Evolutionary conservation across 768 basidiomycete genomes (phyloP).

Genomic region (Suillus cothurnatus): DNA sequence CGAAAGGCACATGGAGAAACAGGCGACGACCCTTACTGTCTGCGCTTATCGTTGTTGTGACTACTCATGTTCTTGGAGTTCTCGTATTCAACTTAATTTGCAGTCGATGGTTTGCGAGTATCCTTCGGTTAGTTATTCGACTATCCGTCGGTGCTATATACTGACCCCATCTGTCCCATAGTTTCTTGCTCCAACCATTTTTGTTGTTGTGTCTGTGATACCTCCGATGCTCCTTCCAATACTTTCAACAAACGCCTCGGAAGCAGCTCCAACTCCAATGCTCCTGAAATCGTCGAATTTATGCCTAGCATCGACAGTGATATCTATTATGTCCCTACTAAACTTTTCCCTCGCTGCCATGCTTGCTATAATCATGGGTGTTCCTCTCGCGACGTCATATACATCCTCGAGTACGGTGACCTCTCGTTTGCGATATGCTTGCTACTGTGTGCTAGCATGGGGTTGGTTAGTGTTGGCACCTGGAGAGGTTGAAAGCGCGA

Average conservation of each 20-base stretch:
- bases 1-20: constrained; percentile 41
- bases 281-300: constrained; percentile 76
- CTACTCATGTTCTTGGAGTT: constrained; percentile 58
- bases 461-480: constrained; percentile 58
- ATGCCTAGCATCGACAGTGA: constrained; percentile 82
- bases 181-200: constrained; percentile 29
- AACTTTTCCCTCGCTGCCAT: constrained; percentile 89
- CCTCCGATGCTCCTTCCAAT: constrained; percentile 36
- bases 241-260: constrained; percentile 25
- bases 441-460: constrained; percentile 52
- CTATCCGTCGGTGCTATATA: not conserved
- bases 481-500: constrained; percentile 47
- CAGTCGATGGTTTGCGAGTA: constrained; percentile 46
- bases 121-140: constrained; percentile 38
- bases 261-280: constrained; percentile 42
- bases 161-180: constrained; percentile 11
- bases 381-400: constrained; percentile 57
- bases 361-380: constrained; percentile 63
- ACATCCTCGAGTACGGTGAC: constrained; percentile 16
- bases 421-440: constrained; percentile 34
- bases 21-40: constrained; percentile 57
- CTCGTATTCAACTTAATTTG: constrained; percentile 52
- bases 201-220: constrained; percentile 32
- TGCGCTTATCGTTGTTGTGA: constrained; percentile 53
- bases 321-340: constrained; percentile 84